Evolutionary conservation across 495 filamentous ascomycete genomes (phyloP).

Genomic region (Penicillium silybi): DNA sequence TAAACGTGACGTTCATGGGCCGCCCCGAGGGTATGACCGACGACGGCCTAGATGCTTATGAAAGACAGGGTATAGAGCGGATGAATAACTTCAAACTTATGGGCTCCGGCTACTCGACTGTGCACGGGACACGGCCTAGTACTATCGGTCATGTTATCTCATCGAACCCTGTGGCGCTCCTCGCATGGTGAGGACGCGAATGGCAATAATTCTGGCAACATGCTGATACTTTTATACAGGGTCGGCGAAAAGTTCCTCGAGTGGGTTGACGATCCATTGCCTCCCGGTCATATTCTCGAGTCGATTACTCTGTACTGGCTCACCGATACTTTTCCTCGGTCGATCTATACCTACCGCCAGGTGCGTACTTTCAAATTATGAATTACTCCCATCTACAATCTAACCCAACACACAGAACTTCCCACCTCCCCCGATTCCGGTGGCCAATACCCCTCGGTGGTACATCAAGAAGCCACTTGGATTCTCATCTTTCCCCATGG

Average conservation of each 20-base stretch:
- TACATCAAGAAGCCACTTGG: constrained; percentile 55
- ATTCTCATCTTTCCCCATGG: constrained; percentile 53
- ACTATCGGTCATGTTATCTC: constrained; percentile 60
- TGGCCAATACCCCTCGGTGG: constrained; percentile 24
- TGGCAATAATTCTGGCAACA: not conserved
- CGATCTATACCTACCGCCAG: constrained; percentile 55
- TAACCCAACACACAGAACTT: constrained; percentile 11
- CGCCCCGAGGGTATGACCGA: constrained; percentile 57
- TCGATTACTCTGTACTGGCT: constrained; percentile 63
- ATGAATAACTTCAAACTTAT: constrained; percentile 27
- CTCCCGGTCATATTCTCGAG: constrained; percentile 53
- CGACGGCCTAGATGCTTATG: constrained; percentile 34
- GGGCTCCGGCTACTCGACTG: constrained; percentile 51
- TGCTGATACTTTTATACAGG: constrained; percentile 28
- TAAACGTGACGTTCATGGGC: constrained; percentile 40
- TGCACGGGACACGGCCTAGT: constrained; percentile 56
- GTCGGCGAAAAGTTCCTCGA: constrained; percentile 65
- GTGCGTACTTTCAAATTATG: constrained; percentile 13
- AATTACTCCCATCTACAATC: not conserved
- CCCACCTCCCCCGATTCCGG: constrained; percentile 15
- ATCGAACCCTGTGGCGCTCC: constrained; percentile 55
- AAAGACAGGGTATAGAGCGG: constrained; percentile 31
- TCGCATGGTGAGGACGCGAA: constrained; percentile 53
- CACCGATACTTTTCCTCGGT: constrained; percentile 52
- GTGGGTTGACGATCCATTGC: constrained; percentile 55